These are phyloP conservation scores for Ophiosphaerella korrae DNA, from an alignment of 2,329 filamentous ascomycete genomes.

Conservation along the genomic window DNA sequence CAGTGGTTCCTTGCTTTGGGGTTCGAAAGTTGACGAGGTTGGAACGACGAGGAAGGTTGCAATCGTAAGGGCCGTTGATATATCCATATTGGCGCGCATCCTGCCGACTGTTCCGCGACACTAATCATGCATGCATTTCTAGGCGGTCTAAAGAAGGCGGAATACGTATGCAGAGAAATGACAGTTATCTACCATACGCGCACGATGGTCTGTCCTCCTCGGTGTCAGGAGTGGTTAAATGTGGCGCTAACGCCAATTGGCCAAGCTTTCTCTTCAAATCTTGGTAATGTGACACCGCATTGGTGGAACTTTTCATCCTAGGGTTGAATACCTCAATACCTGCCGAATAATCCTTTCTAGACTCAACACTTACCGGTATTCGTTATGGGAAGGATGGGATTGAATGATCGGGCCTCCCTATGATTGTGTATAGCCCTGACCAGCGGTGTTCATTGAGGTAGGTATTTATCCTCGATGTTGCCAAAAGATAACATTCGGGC, in stretches of 20 bases:
- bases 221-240: slow-evolving; percentile 23
- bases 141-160: neutral
- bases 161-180: slow-evolving; percentile 21
- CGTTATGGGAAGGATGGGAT: too few relatives aligned
- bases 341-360: too few relatives aligned
- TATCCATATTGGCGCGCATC: slow-evolving; percentile 15
- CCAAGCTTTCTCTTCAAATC: slow-evolving; percentile 9
- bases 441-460: too few relatives aligned
- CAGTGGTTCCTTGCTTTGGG: too few relatives aligned
- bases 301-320: too few relatives aligned
- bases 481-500: too few relatives aligned
- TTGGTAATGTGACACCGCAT: too few relatives aligned
- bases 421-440: too few relatives aligned
- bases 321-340: too few relatives aligned
- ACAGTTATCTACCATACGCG: slow-evolving; percentile 13
- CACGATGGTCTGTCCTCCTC: slow-evolving; percentile 12
- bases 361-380: too few relatives aligned
- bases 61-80: slow-evolving; percentile 16
- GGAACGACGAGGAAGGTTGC: neutral
- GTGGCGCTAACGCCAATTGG: slow-evolving; percentile 20
- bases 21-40: neutral
- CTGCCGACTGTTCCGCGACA: slow-evolving; percentile 11
- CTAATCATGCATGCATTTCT: slow-evolving; percentile 1
- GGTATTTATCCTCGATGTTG: too few relatives aligned
- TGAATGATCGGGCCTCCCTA: too few relatives aligned